phyloP scores from a whole-genome alignment of 306 rosid species.

The Quercus bicolor region DNA sequence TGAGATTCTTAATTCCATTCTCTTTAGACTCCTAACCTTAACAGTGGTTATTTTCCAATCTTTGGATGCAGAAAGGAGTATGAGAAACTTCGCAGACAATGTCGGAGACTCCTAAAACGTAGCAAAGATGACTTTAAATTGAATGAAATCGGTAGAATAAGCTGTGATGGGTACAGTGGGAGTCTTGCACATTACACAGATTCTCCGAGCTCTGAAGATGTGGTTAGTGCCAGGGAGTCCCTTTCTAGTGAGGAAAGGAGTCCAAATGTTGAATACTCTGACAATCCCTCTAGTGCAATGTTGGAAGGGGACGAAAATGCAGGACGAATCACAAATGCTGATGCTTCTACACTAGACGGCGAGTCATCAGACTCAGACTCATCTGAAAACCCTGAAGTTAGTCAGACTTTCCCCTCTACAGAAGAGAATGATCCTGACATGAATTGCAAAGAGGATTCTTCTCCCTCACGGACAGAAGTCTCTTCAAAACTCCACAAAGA shows the following conservation, averaged over 20 bases:
- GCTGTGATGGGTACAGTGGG: conserved; percentile 50
- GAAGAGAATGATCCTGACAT: conserved; percentile 51
- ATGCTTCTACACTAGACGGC: conserved; percentile 53
- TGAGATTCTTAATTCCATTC: conserved; percentile 9
- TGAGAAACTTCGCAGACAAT: conserved; percentile 76
- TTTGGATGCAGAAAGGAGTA: conserved; percentile 74
- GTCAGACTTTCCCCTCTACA: conserved; percentile 57
- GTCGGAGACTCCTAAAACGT: conserved; percentile 62
- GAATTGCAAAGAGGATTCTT: conserved; percentile 51
- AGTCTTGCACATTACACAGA: conserved; percentile 51
- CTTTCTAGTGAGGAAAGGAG: conserved; percentile 85
- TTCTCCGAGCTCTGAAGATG: conserved; percentile 96
- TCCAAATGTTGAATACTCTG: conserved; percentile 59
- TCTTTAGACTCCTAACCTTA: conserved; percentile 8
- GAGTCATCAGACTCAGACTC: conserved; percentile 90
- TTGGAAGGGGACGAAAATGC: conserved; percentile 67
- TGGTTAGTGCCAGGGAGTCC: conserved; percentile 82
- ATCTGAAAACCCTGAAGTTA: conserved; percentile 74
- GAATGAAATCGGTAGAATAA: conserved; percentile 50
- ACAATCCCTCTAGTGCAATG: conserved; percentile 59
- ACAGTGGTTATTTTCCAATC: neutral
- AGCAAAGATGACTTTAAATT: conserved; percentile 51
- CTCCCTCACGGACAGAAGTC: conserved; percentile 46
- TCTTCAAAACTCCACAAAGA: conserved; percentile 40
- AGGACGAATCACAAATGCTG: conserved; percentile 46